Percentiles rank a stretch among this genome's conserved stretches.
Evolutionary conservation across 148 eudicot genomes (phyloP).

Genomic region (Pouteria glomerata): DNA sequence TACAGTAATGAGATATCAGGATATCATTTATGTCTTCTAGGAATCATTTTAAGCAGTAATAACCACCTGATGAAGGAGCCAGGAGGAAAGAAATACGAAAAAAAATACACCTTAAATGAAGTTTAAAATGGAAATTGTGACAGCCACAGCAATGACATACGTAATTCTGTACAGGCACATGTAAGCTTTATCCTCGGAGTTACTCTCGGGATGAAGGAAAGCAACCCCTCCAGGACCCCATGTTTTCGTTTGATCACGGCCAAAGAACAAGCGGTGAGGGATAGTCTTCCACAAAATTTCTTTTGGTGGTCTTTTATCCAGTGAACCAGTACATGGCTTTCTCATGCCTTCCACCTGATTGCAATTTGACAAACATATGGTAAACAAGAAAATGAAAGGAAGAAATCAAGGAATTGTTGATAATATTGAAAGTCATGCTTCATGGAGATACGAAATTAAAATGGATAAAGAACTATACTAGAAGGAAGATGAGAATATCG

Average conservation of each 20-base stretch:
- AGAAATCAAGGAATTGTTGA: neutral
- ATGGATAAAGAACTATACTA: neutral
- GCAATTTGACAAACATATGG: neutral
- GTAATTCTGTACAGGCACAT: conserved; percentile 74
- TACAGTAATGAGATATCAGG: neutral
- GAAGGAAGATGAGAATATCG: neutral
- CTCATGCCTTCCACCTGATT: conserved; percentile 87
- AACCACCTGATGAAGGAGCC: neutral
- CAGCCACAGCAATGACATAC: conserved; percentile 42
- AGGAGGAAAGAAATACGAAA: neutral
- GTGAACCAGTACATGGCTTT: conserved; percentile 63
- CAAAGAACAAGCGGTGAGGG: conserved; percentile 84
- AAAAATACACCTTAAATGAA: neutral
- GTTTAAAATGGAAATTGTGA: neutral
- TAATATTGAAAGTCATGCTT: neutral
- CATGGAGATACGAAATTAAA: neutral
- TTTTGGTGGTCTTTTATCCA: conserved; percentile 77
- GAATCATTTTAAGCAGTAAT: neutral
- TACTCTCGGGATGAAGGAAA: conserved; percentile 78
- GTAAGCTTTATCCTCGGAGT: conserved; percentile 43
- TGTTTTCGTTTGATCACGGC: conserved; percentile 48
- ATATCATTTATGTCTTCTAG: neutral
- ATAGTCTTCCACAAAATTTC: conserved; percentile 57
- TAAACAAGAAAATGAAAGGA: neutral
- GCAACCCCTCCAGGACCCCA: conserved; percentile 99